Conservation (phyloP, 225 moss, liverwort and hornwort species). For the Ulota crispa region DNA sequence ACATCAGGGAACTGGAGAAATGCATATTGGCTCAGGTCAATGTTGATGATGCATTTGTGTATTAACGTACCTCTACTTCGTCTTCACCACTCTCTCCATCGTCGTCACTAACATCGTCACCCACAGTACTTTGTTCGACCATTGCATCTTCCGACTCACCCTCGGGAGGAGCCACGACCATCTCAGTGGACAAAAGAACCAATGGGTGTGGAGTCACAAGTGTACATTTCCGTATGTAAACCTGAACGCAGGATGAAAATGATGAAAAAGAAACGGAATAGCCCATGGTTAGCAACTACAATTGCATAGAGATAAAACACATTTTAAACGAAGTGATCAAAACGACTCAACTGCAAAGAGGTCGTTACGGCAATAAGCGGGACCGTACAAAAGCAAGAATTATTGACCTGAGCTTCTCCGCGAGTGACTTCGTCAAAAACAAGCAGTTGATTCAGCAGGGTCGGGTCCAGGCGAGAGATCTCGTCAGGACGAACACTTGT, state of each 20-base stretch:
- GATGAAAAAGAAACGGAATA: neutral
- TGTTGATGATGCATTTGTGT: neutral
- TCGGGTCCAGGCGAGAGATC: constrained; percentile 38
- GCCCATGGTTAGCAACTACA: constrained; percentile 8
- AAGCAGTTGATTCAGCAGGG: constrained; percentile 55
- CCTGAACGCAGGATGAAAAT: constrained; percentile 39
- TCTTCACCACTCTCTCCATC: constrained; percentile 51
- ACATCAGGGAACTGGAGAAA: neutral
- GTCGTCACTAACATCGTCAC: constrained; percentile 53
- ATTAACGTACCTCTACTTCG: constrained; percentile 50
- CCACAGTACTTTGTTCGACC: constrained; percentile 25
- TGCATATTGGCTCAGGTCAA: neutral
- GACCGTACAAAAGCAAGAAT: constrained; percentile 1
- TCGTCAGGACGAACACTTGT: constrained; percentile 68
- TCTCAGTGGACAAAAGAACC: constrained; percentile 82
- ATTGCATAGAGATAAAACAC: neutral
- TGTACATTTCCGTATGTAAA: constrained; percentile 88
- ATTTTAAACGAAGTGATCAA: neutral
- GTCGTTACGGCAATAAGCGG: neutral
- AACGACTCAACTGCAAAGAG: neutral
- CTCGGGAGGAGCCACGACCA: constrained; percentile 81
- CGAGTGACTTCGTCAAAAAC: constrained; percentile 94
- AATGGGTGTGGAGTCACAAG: constrained; percentile 85
- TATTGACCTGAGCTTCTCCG: constrained; percentile 75
- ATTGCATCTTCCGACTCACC: constrained; percentile 35